Evolutionary conservation across 345 rosid genomes (phyloP).

Genomic region (Lumnitzera racemosa): DNA sequence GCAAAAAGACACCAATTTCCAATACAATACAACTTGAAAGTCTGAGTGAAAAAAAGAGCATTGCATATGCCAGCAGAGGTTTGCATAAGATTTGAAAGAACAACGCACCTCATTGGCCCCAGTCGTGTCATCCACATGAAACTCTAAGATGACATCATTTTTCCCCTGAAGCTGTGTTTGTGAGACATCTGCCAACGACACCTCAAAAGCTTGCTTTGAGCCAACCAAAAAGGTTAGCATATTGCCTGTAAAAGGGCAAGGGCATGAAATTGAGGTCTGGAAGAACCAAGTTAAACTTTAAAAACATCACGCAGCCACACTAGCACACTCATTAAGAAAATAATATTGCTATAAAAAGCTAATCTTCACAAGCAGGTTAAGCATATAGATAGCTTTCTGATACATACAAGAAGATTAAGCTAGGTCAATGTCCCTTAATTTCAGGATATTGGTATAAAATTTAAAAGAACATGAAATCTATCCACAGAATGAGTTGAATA

Average conservation of each 20-base stretch:
- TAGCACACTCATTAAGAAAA: no score
- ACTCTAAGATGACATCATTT: conserved; percentile 87
- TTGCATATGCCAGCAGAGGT: neutral
- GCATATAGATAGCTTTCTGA: no score
- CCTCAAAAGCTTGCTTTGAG: conserved; percentile 90
- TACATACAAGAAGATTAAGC: no score
- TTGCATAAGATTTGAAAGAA: neutral
- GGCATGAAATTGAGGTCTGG: neutral
- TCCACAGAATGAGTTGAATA: no score
- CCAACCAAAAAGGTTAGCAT: conserved; percentile 78
- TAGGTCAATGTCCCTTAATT: no score
- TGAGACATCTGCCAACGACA: conserved; percentile 82
- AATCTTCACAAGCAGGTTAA: no score
- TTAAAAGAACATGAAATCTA: no score
- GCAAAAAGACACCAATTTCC: conserved; percentile 12
- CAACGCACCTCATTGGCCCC: conserved; percentile 88
- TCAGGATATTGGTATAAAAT: no score
- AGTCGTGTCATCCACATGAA: conserved; percentile 94
- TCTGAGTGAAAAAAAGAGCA: neutral
- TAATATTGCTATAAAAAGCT: no score
- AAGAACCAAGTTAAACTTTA: neutral
- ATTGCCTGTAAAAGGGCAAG: conserved; percentile 44
- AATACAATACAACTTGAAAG: neutral
- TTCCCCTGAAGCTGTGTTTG: conserved; percentile 92
- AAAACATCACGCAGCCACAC: no score